Evolutionary conservation across 305 asterid genomes (phyloP).

Genomic region (Lippia alba): DNA sequence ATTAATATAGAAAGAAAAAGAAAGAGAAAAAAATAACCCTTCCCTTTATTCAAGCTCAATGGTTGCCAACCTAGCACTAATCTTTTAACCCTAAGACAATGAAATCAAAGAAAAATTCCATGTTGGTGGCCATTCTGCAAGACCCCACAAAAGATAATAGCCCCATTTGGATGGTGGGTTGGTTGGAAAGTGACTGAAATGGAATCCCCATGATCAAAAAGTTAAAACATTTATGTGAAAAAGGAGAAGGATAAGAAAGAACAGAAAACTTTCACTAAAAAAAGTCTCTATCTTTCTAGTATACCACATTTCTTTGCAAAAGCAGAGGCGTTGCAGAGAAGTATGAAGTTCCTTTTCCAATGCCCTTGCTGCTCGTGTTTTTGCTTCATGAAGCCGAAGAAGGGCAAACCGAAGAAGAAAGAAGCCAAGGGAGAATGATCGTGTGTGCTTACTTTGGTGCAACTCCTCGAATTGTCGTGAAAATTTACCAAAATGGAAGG

Average conservation of each 20-base stretch:
- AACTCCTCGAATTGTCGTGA: neutral
- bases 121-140: neutral
- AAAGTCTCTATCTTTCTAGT: conserved; percentile 1
- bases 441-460: neutral
- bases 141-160: neutral
- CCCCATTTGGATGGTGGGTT: too few species aligned
- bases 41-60: too few species aligned
- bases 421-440: conserved; percentile 34
- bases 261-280: conserved; percentile 4
- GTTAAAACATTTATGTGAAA: neutral
- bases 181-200: too few species aligned
- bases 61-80: too few species aligned
- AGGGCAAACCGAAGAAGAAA: conserved; percentile 42
- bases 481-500: too few species aligned
- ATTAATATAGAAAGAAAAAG: neutral
- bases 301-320: conserved; percentile 1
- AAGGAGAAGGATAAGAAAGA: neutral
- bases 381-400: conserved; percentile 59
- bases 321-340: conserved; percentile 16
- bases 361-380: conserved; percentile 63
- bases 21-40: too few species aligned
- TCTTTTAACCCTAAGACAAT: neutral
- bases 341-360: conserved; percentile 61
- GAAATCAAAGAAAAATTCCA: neutral
- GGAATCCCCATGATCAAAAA: too few species aligned